A percentile compares a stretch with the other conserved stretches of the same genome.
Evolutionary conservation across 345 rosid genomes (phyloP).

Genomic region (Adansonia digitata): DNA sequence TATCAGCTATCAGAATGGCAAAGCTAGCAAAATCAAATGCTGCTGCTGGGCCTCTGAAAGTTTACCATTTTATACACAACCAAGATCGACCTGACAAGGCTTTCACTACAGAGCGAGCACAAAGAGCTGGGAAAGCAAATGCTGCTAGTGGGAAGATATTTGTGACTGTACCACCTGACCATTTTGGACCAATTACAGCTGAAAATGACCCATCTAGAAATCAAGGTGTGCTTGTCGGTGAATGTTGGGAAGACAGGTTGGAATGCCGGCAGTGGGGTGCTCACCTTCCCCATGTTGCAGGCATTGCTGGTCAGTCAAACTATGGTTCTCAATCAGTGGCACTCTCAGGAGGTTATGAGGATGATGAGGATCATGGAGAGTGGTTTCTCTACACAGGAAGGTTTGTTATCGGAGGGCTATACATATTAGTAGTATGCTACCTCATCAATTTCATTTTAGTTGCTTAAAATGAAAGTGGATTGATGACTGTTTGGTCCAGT

Average conservation of each 20-base stretch:
- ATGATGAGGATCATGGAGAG: constrained; percentile 82
- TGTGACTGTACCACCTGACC: constrained; percentile 53
- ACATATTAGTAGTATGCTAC: background rate
- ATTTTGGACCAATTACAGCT: constrained; percentile 65
- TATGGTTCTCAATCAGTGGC: constrained; percentile 67
- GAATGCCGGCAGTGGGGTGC: constrained; percentile 77
- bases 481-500: background rate
- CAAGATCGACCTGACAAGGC: constrained; percentile 55
- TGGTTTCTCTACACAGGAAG: constrained; percentile 83
- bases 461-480: background rate
- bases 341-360: constrained; percentile 64
- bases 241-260: constrained; percentile 50
- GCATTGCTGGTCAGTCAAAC: constrained; percentile 56
- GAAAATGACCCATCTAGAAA: constrained; percentile 60
- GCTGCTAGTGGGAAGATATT: constrained; percentile 69
- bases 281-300: constrained; percentile 56
- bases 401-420: constrained; percentile 25
- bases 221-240: constrained; percentile 67
- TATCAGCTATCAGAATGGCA: constrained; percentile 51
- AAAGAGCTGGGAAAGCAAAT: constrained; percentile 53
- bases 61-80: constrained; percentile 42
- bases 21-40: constrained; percentile 30
- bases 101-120: constrained; percentile 51
- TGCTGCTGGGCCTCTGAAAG: constrained; percentile 22
- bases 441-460: background rate